Conservation (phyloP, 192 early-diverging fungal species). For the Backusella australiensis region DNA sequence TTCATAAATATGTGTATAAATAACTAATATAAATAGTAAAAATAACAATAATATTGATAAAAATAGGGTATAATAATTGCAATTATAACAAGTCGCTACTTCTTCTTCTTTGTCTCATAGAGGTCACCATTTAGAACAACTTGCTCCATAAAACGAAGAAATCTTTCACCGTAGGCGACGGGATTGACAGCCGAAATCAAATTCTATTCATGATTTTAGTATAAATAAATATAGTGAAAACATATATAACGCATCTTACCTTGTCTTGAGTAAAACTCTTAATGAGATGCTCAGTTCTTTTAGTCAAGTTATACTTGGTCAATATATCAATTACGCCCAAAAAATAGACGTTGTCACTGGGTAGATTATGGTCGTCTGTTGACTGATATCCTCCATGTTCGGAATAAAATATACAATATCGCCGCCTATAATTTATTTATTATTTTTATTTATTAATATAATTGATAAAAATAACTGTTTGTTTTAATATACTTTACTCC, state of each 20-base stretch:
- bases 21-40: background rate
- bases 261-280: slow-evolving; percentile 78
- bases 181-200: slow-evolving; percentile 86
- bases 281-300: slow-evolving; percentile 85
- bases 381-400: slow-evolving; percentile 89
- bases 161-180: slow-evolving; percentile 79
- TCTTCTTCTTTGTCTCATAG: background rate
- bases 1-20: background rate
- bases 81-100: background rate
- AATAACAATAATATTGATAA: background rate
- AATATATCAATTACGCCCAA: slow-evolving; percentile 97
- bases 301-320: slow-evolving; percentile 84
- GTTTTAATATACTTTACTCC: slow-evolving; percentile 19
- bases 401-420: slow-evolving; percentile 83
- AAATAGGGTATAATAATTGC: background rate
- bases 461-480: background rate
- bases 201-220: slow-evolving; percentile 39
- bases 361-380: slow-evolving; percentile 66
- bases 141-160: slow-evolving; percentile 77
- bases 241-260: slow-evolving; percentile 14
- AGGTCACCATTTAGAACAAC: background rate
- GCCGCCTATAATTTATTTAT: slow-evolving; percentile 43
- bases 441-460: background rate
- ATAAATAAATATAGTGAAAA: background rate
- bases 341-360: slow-evolving; percentile 74